Evolutionary conservation across 148 eudicot species (phyloP).

Genomic region (Amaranthus palmeri): DNA sequence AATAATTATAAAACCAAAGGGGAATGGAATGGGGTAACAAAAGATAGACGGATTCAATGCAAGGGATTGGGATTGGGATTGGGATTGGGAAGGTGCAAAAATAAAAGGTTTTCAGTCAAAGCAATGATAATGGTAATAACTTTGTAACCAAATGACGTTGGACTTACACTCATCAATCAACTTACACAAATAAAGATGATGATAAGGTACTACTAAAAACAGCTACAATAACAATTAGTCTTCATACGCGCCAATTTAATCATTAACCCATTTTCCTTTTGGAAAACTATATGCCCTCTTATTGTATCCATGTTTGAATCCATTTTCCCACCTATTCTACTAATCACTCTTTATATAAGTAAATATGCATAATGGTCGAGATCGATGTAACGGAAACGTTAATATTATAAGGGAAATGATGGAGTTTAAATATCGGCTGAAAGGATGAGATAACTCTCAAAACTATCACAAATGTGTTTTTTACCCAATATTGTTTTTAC

Average conservation of each 20-base stretch:
- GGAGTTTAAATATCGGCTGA: too few relatives aligned
- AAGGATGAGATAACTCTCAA: too few relatives aligned
- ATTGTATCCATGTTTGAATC: constrained; percentile 6
- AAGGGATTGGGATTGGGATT: neutral
- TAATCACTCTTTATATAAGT: too few relatives aligned
- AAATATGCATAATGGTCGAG: too few relatives aligned
- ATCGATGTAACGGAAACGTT: too few relatives aligned
- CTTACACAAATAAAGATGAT: constrained; percentile 4
- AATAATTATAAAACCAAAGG: constrained; percentile 5
- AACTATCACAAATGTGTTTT: too few relatives aligned
- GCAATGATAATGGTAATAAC: constrained; percentile 21
- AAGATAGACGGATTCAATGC: constrained; percentile 9
- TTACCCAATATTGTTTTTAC: too few relatives aligned
- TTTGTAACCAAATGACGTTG: constrained; percentile 12
- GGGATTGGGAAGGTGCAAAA: neutral
- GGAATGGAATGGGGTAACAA: neutral
- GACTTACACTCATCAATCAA: constrained; percentile 1
- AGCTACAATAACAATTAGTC: constrained; percentile 22
- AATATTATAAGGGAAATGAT: too few relatives aligned
- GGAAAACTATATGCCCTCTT: constrained; percentile 3
- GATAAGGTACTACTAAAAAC: neutral
- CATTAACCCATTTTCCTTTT: constrained; percentile 23
- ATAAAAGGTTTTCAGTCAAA: constrained; percentile 22
- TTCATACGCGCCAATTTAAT: constrained; percentile 28
- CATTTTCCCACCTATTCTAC: constrained; percentile 12